Evolutionary conservation across 768 basidiomycete species (phyloP).

Genomic region (Lyophyllum semitale): DNA sequence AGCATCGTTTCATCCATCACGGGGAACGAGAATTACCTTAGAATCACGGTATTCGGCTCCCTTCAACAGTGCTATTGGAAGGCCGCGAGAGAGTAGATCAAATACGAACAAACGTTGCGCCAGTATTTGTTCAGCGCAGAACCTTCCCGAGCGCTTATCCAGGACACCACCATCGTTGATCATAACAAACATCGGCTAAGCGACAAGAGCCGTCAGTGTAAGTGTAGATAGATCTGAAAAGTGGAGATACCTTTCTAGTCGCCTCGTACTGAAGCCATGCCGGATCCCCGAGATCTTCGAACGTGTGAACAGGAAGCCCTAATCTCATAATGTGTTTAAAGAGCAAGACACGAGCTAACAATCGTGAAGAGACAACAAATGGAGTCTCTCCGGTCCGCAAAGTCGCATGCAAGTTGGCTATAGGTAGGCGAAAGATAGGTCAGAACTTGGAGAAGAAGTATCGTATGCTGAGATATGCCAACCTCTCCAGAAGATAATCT

Average conservation of each 20-base stretch:
- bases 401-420: slow-evolving; percentile 48
- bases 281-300: slow-evolving; percentile 45
- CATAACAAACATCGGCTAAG: slow-evolving; percentile 70
- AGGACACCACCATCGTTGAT: slow-evolving; percentile 51
- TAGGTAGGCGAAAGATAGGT: neutral
- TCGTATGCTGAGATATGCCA: neutral
- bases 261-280: slow-evolving; percentile 49
- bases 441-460: neutral
- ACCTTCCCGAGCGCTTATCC: neutral
- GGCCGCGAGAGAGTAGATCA: slow-evolving; percentile 45
- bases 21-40: slow-evolving; percentile 41
- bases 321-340: slow-evolving; percentile 49
- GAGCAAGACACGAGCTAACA: slow-evolving; percentile 53
- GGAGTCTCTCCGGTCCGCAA: slow-evolving; percentile 35
- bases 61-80: slow-evolving; percentile 53
- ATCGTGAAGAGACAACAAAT: slow-evolving; percentile 45
- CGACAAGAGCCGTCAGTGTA: slow-evolving; percentile 2
- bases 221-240: neutral
- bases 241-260: slow-evolving; percentile 36
- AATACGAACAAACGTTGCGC: slow-evolving; percentile 53
- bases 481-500: slow-evolving; percentile 68
- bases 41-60: slow-evolving; percentile 63
- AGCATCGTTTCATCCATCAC: neutral
- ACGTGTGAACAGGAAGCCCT: slow-evolving; percentile 44
- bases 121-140: slow-evolving; percentile 31